Percentiles rank a stretch among this genome's conserved stretches.
Evolutionary conservation across 1,284 basidiomycete genomes (phyloP).

Genomic region (Rhodotorula sp.): DNA sequence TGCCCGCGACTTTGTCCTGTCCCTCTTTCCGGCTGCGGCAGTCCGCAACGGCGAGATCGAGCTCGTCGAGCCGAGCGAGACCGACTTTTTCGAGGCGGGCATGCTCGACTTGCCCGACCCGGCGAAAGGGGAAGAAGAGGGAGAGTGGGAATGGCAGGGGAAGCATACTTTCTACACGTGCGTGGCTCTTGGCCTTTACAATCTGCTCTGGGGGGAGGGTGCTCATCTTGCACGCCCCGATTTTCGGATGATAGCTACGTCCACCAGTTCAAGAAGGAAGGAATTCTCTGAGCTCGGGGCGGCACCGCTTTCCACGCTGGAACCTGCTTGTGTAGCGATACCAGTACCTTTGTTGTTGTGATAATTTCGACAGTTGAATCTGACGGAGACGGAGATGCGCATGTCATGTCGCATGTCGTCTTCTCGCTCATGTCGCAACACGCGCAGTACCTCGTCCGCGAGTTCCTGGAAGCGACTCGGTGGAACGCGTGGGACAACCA

Average conservation of each 20-base stretch:
- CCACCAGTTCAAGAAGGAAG: conserved; percentile 38
- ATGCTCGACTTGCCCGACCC: conserved; percentile 11
- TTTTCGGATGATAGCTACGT: conserved; percentile 16
- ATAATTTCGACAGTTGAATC: not conserved
- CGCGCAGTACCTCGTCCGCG: conserved; percentile 79
- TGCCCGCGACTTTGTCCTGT: conserved; percentile 33
- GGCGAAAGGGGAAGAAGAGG: conserved; percentile 3
- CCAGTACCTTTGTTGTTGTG: not conserved
- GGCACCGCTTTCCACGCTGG: too few species aligned
- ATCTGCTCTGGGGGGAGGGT: too few species aligned
- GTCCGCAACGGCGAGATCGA: conserved; percentile 34
- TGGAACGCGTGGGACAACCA: conserved; percentile 86
- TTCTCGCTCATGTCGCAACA: conserved; percentile 14
- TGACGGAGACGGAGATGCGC: not conserved
- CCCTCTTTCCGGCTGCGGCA: conserved; percentile 35
- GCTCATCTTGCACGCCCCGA: too few species aligned
- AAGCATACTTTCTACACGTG: conserved; percentile 32
- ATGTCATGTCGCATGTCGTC: not conserved
- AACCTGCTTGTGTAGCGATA: not conserved
- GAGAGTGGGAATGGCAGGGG: conserved; percentile 37
- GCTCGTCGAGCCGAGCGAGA: conserved; percentile 10
- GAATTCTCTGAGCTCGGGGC: conserved; percentile 15
- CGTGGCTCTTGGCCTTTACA: not conserved
- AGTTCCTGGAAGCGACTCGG: conserved; percentile 83
- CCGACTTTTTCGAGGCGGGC: conserved; percentile 22